Evolutionary conservation across 345 rosid species (phyloP).

Genomic region (Cardamine occulta): DNA sequence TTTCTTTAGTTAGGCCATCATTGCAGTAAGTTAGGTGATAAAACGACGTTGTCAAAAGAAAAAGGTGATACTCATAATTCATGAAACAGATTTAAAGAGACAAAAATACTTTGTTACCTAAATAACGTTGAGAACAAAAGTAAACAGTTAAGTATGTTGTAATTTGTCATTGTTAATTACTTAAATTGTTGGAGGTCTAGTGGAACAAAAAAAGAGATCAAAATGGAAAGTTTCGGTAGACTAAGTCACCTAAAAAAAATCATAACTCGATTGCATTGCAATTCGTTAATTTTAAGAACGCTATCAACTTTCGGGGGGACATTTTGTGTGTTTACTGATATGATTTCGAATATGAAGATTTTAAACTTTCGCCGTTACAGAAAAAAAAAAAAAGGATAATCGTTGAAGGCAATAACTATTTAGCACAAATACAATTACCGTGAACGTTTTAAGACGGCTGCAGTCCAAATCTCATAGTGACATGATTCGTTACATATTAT

Average conservation of each 20-base stretch:
- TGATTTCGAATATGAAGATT: neutral
- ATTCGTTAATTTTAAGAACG: neutral
- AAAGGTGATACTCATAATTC: conserved; percentile 11
- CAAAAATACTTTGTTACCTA: conserved; percentile 6
- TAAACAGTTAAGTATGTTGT: neutral
- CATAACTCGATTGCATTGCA: neutral
- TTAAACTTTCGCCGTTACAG: neutral
- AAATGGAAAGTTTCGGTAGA: neutral
- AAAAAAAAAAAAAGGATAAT: too few species aligned
- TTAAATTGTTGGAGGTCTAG: neutral
- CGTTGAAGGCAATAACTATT: neutral
- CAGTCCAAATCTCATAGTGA: neutral
- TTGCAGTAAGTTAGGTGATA: conserved; percentile 21
- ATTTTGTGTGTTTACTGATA: neutral
- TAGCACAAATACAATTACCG: neutral
- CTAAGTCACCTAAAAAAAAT: neutral
- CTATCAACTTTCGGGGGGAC: neutral
- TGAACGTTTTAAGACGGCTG: neutral
- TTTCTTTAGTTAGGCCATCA: conserved; percentile 22
- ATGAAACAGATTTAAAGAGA: conserved; percentile 8
- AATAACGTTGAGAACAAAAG: neutral
- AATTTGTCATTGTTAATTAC: neutral
- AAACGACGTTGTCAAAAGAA: neutral
- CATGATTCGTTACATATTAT: neutral
- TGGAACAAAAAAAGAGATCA: neutral